phyloP scores from a whole-genome alignment of 2,329 filamentous ascomycete genomes.

The Colletotrichum eremochloae region DNA sequence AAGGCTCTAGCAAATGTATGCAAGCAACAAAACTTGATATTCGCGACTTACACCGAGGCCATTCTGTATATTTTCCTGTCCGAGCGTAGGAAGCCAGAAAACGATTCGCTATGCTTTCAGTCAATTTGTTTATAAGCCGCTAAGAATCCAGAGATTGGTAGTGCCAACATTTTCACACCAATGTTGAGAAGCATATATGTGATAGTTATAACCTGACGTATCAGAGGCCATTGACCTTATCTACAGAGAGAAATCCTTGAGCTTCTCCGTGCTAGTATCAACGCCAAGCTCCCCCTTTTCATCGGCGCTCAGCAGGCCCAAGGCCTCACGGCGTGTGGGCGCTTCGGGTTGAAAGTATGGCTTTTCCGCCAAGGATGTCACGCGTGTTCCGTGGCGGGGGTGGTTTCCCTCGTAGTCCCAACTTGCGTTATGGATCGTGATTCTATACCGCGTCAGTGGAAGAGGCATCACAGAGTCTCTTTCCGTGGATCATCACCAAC shows the following conservation, averaged over 20 bases:
- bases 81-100: accelerated
- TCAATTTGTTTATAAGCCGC: too few species aligned
- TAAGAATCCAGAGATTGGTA: too few species aligned
- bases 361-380: constrained; percentile 79
- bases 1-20: neutral
- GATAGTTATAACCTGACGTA: neutral
- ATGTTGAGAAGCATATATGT: neutral
- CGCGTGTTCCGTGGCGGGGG: constrained; percentile 78
- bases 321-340: constrained; percentile 74
- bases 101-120: neutral
- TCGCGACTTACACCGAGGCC: neutral
- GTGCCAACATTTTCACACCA: neutral
- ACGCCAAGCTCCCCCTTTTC: constrained; percentile 56
- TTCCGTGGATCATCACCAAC: constrained; percentile 49
- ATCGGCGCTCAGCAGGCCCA: constrained; percentile 72
- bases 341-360: constrained; percentile 75
- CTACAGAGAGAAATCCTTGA: constrained; percentile 37
- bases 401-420: constrained; percentile 79
- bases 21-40: neutral
- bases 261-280: constrained; percentile 8
- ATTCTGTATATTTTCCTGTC: neutral
- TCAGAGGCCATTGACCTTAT: neutral
- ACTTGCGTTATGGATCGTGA: constrained; percentile 80
- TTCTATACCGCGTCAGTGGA: constrained; percentile 54
- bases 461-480: neutral